Evolutionary conservation across 441 rosid genomes (phyloP).

Genomic region (Populus trichocarpa): DNA sequence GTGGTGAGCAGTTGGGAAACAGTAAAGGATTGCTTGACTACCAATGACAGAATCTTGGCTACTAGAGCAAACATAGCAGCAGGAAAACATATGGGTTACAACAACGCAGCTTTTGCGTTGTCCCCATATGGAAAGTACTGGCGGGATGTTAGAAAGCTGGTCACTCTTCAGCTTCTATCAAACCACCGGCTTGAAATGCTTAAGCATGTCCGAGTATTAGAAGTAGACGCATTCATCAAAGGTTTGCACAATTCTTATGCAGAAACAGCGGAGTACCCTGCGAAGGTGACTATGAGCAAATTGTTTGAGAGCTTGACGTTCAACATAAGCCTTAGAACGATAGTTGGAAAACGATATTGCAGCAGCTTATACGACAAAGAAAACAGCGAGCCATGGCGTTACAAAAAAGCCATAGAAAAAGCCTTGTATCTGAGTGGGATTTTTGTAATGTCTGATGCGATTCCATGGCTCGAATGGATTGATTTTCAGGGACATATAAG

Average conservation of each 20-base stretch:
- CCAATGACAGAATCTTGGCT: slow-evolving; percentile 46
- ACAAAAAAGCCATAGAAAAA: slow-evolving; percentile 35
- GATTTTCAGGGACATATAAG: slow-evolving; percentile 39
- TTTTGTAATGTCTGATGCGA: slow-evolving; percentile 35
- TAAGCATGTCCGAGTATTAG: slow-evolving; percentile 38
- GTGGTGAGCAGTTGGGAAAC: slow-evolving; percentile 42
- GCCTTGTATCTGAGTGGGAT: slow-evolving; percentile 35
- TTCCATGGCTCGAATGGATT: slow-evolving; percentile 57
- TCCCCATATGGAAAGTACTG: slow-evolving; percentile 66
- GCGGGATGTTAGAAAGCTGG: slow-evolving; percentile 57
- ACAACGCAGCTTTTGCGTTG: slow-evolving; percentile 42
- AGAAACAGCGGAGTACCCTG: background rate
- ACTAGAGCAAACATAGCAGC: slow-evolving; percentile 42
- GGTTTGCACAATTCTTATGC: slow-evolving; percentile 24
- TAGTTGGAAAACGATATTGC: slow-evolving; percentile 39
- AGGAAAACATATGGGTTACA: slow-evolving; percentile 50
- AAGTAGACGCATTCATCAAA: slow-evolving; percentile 34
- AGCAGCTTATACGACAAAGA: slow-evolving; percentile 18
- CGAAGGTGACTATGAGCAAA: slow-evolving; percentile 27
- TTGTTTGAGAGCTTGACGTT: slow-evolving; percentile 39
- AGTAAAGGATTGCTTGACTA: slow-evolving; percentile 45
- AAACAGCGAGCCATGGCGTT: slow-evolving; percentile 42
- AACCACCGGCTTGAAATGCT: slow-evolving; percentile 44
- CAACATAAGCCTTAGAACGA: slow-evolving; percentile 39
- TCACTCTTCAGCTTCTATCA: slow-evolving; percentile 52